A percentile compares a stretch with the other conserved stretches of the same genome.
Evolutionary conservation across 2,329 filamentous ascomycete species (phyloP).

Genomic region (Neofusicoccum cordaticola): DNA sequence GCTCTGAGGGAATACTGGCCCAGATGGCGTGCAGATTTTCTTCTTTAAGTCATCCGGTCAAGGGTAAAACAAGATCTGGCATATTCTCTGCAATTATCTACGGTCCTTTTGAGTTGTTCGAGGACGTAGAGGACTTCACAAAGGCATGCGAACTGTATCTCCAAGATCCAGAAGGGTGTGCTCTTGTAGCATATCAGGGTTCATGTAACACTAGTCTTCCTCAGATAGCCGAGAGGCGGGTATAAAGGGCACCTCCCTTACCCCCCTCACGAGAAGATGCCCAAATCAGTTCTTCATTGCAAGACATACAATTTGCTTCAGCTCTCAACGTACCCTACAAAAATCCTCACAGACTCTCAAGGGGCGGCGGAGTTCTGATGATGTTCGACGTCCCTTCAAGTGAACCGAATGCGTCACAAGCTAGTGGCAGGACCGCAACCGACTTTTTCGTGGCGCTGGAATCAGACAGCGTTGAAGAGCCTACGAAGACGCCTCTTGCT

Average conservation of each 20-base stretch:
- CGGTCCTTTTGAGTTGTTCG: constrained; percentile 17
- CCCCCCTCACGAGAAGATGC: no score
- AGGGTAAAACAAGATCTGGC: no score
- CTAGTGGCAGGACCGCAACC: background rate
- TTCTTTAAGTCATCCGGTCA: no score
- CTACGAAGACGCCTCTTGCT: background rate
- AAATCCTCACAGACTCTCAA: constrained; percentile 28
- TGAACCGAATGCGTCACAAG: background rate
- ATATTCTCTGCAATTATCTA: constrained; percentile 19
- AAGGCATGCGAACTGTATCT: constrained; percentile 25
- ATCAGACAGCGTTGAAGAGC: background rate
- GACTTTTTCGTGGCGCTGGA: background rate
- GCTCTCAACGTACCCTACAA: constrained; percentile 24
- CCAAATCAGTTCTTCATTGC: no score
- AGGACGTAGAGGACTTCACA: constrained; percentile 27
- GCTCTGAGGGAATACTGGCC: no score
- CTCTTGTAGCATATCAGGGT: no score
- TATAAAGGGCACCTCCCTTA: no score
- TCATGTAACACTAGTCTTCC: no score
- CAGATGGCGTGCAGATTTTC: no score
- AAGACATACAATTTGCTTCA: no score
- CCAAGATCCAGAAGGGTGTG: constrained; percentile 22
- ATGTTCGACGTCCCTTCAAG: background rate
- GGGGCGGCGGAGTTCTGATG: constrained; percentile 8
- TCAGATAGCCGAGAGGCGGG: no score